These are phyloP conservation scores for Helenozyma baotianmanensis DNA, from an alignment of 805 yeast species.

Conservation along the genomic window DNA sequence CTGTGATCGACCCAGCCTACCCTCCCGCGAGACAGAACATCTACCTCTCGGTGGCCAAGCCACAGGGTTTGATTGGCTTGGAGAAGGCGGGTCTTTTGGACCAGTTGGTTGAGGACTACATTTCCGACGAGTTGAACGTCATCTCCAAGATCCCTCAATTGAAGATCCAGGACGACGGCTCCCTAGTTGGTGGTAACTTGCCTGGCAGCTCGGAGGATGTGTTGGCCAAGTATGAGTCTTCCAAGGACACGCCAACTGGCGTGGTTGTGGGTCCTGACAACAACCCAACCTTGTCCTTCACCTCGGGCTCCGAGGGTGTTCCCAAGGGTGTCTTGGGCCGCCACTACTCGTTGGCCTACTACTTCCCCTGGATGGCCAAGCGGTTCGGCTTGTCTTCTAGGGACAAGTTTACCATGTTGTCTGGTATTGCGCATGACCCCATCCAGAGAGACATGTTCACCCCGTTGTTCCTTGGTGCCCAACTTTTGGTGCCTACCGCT, in stretches of 20 bases:
- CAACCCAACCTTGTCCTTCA: slow-evolving; percentile 93
- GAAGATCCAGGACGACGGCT: slow-evolving; percentile 72
- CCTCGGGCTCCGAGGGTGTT: slow-evolving; percentile 96
- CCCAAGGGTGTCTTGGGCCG: slow-evolving; percentile 99
- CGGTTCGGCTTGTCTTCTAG: slow-evolving; percentile 70
- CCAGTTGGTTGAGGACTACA: slow-evolving; percentile 72
- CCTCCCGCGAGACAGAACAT: slow-evolving; percentile 97
- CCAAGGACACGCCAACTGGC: slow-evolving; percentile 64
- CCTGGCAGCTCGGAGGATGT: slow-evolving; percentile 39
- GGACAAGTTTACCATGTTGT: slow-evolving; percentile 93
- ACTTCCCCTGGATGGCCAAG: slow-evolving; percentile 98
- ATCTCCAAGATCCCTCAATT: slow-evolving; percentile 71
- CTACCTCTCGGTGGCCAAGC: slow-evolving; percentile 89
- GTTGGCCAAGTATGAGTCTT: slow-evolving; percentile 42
- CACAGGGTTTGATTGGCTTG: slow-evolving; percentile 84
- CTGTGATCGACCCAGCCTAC: slow-evolving; percentile 98
- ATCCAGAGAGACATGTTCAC: slow-evolving; percentile 99
- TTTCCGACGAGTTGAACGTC: slow-evolving; percentile 66
- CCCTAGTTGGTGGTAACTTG: slow-evolving; percentile 53
- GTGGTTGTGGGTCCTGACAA: slow-evolving; percentile 96
- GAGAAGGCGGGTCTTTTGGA: slow-evolving; percentile 85
- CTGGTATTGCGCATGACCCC: slow-evolving; percentile 99
- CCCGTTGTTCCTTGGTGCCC: slow-evolving; percentile 94
- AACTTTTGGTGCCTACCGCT: slow-evolving; percentile 85
- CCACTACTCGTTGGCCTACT: slow-evolving; percentile 93